These are phyloP conservation scores for Lasiodiplodia sp. DNA, from an alignment of 2,329 filamentous ascomycete genomes.

Conservation along the genomic window DNA sequence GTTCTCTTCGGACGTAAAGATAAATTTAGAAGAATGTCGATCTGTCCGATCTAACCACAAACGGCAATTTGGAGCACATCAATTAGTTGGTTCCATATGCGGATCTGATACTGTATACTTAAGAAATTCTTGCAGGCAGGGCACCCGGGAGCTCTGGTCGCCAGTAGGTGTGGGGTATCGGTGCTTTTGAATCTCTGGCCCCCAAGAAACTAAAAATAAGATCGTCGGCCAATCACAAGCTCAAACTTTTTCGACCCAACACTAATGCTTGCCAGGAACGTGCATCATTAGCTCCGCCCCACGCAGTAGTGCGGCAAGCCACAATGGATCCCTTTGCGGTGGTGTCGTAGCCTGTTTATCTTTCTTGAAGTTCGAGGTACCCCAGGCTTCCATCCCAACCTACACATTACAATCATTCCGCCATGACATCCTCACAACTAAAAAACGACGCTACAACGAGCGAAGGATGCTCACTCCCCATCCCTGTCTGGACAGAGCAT, in stretches of 20 bases:
- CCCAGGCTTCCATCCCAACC: neutral
- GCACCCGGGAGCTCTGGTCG: too few species aligned
- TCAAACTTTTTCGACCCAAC: neutral
- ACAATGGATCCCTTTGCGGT: neutral
- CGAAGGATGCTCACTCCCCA: slow-evolving; percentile 9
- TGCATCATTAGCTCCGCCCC: slow-evolving; percentile 12
- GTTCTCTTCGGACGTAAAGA: neutral
- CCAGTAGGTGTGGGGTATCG: neutral
- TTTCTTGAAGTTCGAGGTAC: slow-evolving; percentile 3
- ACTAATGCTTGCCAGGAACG: neutral
- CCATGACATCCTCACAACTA: neutral
- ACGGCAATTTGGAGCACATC: neutral
- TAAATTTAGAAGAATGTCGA: neutral
- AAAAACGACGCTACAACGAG: neutral
- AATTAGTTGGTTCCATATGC: neutral
- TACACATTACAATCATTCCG: neutral
- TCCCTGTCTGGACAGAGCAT: slow-evolving; percentile 11
- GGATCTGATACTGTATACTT: neutral
- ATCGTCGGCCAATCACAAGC: neutral
- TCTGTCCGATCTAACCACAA: neutral
- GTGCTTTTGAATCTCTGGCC: slow-evolving; percentile 1
- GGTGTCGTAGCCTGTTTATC: neutral
- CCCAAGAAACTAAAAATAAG: neutral
- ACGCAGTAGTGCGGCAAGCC: neutral
- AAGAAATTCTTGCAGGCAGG: neutral